Evolutionary conservation across 208 protist genomes (phyloP), one percentile per base, ranked within the genome.

Genomic region (Wallacemonas sp.): DNA sequence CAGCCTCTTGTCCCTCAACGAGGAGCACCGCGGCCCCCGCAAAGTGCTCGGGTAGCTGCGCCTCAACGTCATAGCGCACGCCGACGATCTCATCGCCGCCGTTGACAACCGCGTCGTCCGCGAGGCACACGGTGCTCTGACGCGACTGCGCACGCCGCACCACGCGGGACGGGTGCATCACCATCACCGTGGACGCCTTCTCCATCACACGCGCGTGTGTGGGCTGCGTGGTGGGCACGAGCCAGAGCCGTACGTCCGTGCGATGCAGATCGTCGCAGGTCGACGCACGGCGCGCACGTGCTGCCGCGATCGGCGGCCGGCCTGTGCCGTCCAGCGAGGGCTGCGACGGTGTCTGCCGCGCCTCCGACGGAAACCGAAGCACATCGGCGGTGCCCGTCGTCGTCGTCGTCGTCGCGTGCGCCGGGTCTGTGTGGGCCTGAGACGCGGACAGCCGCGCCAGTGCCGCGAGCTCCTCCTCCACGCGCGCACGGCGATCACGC

Each of bases 1-100:
- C 76, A 23, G 58, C 52, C 63, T 88, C 76, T 39, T 83, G 72
- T 19, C 64, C 78, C 57, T 88, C 72, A 23, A 88, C 64, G 17
- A 85, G 52, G 39, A 88, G 57, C 38, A 88, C 65, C 33, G 78
- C 82, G 9, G 57, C 44, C 2, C 82, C 78, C 3, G 27, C 39
- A 29, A 88, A 81, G 2, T 41, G 47, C 23, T 23, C 43, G 21
- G 71, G 65, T 19, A 85, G 16, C 27, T 36, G 30, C 21, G 82
- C 68, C 24, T 65, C 39, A 0, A 58, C 78, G 54, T 78, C 72
- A 49, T 80, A 88, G 29, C 46, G 17, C 61, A 36, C 58, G 61
- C 66, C 43, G 14, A 39, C 8, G 29, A 58, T 30, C 17, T 14
- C n/a, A 39, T 58, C 52, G 16, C 5, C n/a, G 4, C n/a, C 6